These are phyloP conservation scores for Dictyostelium purpureum DNA, from an alignment of 78 protist genomes.

Conservation along the genomic window DNA sequence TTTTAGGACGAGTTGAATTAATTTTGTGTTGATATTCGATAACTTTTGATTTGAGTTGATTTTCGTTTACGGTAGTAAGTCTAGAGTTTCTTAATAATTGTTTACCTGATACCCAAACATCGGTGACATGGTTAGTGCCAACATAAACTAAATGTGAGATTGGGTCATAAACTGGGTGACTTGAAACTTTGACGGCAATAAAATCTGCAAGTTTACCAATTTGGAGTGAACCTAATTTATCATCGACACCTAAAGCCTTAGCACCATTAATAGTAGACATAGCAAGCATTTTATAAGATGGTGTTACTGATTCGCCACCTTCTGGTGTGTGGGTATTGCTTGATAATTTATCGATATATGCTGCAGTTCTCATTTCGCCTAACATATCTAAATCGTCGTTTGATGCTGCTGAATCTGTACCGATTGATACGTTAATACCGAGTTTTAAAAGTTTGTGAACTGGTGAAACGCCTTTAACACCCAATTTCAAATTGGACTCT, in stretches of 20 bases:
- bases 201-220: conserved; percentile 74
- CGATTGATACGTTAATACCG: conserved; percentile 72
- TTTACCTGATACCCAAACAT: conserved; percentile 74
- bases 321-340: background rate
- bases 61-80: conserved; percentile 8
- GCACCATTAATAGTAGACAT: conserved; percentile 85
- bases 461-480: conserved; percentile 75
- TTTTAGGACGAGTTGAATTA: conserved; percentile 21
- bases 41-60: background rate
- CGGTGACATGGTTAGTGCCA: conserved; percentile 71
- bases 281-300: background rate
- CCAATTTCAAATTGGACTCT: conserved; percentile 79
- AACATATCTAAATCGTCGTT: conserved; percentile 83
- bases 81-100: conserved; percentile 28
- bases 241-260: conserved; percentile 81
- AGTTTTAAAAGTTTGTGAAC: conserved; percentile 19
- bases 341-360: conserved; percentile 46
- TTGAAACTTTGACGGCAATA: conserved; percentile 64
- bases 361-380: conserved; percentile 66
- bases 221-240: conserved; percentile 57
- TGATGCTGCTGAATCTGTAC: conserved; percentile 74
- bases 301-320: background rate
- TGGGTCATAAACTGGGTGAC: conserved; percentile 71
- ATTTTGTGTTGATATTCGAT: conserved; percentile 12
- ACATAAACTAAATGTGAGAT: conserved; percentile 73